Base-by-base conservation (phyloP, 306 rosid species). In the Lupinus albus region DNA sequence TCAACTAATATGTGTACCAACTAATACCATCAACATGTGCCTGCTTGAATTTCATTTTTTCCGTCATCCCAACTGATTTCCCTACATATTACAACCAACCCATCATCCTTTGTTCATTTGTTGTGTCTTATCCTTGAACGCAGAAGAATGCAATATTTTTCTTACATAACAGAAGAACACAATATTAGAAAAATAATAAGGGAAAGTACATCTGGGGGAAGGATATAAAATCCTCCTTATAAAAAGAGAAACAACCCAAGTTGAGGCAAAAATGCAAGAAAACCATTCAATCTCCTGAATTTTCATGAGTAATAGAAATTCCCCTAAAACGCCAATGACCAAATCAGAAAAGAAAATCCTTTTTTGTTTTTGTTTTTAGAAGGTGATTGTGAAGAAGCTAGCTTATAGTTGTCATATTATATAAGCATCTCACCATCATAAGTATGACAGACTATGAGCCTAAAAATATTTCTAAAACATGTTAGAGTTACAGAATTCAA, bases 321-420 rank as follows among this genome's bases (percentile, higher is more conserved):
- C 47, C 78, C 17, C 45, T 12, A 11, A 64, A 65, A 64, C 18
- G 9, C 15, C 41, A 39, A 6, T 8, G 7, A 64, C 41, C 66
- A 73, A 55, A 64, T 60, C 41, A 45, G 20, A 59, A 17, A 32
- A 57, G 63, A 32, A 33, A 57, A 33, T 2, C n/a, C 50, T 21
- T 21, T 20, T 20, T 25, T 25, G 0, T 25, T 42, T 28, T 44
- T 17, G 2, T 42, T 28, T 44, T 17, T n/a, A 49, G 30, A 71
- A 66, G 67, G 55, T 53, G 7, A 54, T 45, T 45, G 46, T 60
- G 62, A 65, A 65, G 47, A 73, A 66, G 53, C 54, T 67, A 47
- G 78, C 3, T 21, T 35, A 36, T 49, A n/a, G 59, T 39, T 8
- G 62, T 65, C 75, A 8, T 58, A 52, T 52, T 59, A 60, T 14